phyloP scores from a whole-genome alignment of 495 filamentous ascomycete species.

The Annulohypoxylon maeteangense region DNA sequence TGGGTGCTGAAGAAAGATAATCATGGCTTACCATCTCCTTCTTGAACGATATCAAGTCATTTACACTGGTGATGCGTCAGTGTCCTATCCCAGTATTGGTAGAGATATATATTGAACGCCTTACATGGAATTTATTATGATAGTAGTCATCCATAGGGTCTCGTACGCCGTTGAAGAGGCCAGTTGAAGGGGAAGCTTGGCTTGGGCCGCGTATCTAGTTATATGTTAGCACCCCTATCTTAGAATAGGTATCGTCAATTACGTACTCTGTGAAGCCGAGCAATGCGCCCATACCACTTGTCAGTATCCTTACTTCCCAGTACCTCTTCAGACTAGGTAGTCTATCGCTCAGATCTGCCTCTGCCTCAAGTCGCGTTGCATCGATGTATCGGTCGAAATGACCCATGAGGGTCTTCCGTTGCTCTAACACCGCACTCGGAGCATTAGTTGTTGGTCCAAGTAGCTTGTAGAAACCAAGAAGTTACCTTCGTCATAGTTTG shows the following conservation, averaged over 20 bases:
- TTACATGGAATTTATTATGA: constrained; percentile 46
- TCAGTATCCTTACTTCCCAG: constrained; percentile 44
- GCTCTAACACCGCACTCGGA: constrained; percentile 18
- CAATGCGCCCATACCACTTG: constrained; percentile 43
- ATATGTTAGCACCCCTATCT: neutral
- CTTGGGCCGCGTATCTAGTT: constrained; percentile 32
- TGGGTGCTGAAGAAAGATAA: too few species aligned
- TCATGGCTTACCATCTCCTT: constrained; percentile 44
- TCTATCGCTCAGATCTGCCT: constrained; percentile 35
- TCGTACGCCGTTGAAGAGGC: constrained; percentile 32
- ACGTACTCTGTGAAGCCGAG: constrained; percentile 43
- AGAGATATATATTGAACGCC: neutral
- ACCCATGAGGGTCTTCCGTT: constrained; percentile 22
- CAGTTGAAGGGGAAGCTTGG: constrained; percentile 30
- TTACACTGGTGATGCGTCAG: constrained; percentile 32
- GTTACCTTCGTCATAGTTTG: constrained; percentile 35
- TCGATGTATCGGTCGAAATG: constrained; percentile 43
- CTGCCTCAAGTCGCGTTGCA: constrained; percentile 39
- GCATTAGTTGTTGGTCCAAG: neutral
- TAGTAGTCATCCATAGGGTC: constrained; percentile 35
- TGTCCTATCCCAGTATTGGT: too few species aligned
- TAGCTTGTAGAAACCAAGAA: neutral
- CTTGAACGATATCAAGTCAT: constrained; percentile 44
- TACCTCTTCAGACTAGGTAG: constrained; percentile 42
- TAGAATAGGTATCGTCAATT: neutral